Percentiles rank a stretch among this genome's conserved stretches.
These are phyloP conservation scores for Thelonectria rubi DNA, from an alignment of 2,329 filamentous ascomycete genomes.

Conservation along the genomic window DNA sequence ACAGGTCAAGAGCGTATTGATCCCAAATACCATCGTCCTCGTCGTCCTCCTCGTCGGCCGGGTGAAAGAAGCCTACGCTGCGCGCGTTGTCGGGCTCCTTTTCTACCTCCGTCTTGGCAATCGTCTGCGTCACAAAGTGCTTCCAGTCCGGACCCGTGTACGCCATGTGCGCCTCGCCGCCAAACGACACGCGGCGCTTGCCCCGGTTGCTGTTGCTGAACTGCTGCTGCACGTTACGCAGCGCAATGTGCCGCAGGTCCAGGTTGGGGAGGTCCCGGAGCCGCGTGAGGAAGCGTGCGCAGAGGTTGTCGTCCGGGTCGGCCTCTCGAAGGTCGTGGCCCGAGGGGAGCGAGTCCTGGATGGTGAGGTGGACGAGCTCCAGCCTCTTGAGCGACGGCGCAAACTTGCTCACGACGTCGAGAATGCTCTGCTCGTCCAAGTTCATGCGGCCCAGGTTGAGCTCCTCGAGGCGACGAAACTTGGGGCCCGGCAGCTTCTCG, in stretches of 20 bases:
- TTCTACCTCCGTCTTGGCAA: slow-evolving; percentile 31
- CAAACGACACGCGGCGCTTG: slow-evolving; percentile 28
- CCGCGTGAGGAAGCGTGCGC: slow-evolving; percentile 50
- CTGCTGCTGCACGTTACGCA: slow-evolving; percentile 44
- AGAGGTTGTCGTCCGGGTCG: slow-evolving; percentile 46
- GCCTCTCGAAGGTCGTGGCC: background rate
- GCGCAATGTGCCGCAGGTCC: slow-evolving; percentile 46
- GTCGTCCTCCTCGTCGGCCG: slow-evolving; percentile 11
- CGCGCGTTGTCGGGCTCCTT: slow-evolving; percentile 6
- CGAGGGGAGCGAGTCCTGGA: slow-evolving; percentile 32
- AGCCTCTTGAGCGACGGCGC: slow-evolving; percentile 54
- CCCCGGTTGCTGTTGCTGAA: slow-evolving; percentile 28
- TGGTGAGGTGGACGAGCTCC: slow-evolving; percentile 55
- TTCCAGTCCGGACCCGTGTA: slow-evolving; percentile 50
- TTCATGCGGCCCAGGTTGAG: slow-evolving; percentile 56
- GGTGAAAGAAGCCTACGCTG: too few species aligned
- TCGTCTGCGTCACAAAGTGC: slow-evolving; percentile 46
- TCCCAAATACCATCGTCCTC: slow-evolving; percentile 43
- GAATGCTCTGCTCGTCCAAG: slow-evolving; percentile 43
- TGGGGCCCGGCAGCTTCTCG: slow-evolving; percentile 34
- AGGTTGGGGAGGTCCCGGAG: slow-evolving; percentile 46
- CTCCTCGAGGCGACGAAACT: slow-evolving; percentile 48
- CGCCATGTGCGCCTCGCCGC: slow-evolving; percentile 17
- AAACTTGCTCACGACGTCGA: slow-evolving; percentile 53
- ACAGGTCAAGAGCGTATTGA: slow-evolving; percentile 41